Conservation (phyloP, 2,329 filamentous ascomycete species). For the Dothideomycetes sp. region DNA sequence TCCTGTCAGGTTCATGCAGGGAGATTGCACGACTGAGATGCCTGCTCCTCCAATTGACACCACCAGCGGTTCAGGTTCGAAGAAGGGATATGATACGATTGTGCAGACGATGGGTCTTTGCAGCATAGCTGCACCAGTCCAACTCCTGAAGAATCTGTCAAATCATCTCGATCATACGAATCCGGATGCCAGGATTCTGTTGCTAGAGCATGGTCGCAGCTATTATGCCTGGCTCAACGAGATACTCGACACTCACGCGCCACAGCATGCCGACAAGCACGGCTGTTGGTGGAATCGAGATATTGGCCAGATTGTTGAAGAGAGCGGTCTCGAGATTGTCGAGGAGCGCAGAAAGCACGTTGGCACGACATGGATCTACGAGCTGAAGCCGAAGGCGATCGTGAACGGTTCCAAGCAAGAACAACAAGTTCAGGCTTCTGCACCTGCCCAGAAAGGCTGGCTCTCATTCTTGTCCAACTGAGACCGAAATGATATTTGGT, state of each 20-base stretch:
- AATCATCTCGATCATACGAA: conserved; percentile 30
- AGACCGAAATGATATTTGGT: no score
- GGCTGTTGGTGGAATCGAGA: conserved; percentile 47
- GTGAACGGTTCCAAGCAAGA: background rate
- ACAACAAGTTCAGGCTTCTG: background rate
- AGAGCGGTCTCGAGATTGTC: conserved; percentile 40
- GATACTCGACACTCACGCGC: conserved; percentile 37
- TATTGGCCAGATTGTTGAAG: conserved; percentile 38
- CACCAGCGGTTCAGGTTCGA: conserved; percentile 9
- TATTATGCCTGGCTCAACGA: conserved; percentile 40
- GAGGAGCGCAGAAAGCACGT: conserved; percentile 37
- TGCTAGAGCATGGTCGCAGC: conserved; percentile 43
- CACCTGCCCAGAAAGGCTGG: conserved; percentile 4
- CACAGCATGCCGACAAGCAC: conserved; percentile 39
- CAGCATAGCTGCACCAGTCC: conserved; percentile 37
- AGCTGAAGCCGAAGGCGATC: conserved; percentile 31
- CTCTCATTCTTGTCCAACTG: conserved; percentile 9
- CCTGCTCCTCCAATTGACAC: conserved; percentile 28
- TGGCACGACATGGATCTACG: conserved; percentile 42
- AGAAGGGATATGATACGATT: conserved; percentile 40
- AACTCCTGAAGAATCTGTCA: conserved; percentile 37
- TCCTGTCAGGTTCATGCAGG: conserved; percentile 32
- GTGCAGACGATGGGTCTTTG: conserved; percentile 45
- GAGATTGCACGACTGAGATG: conserved; percentile 36
- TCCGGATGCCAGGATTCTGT: conserved; percentile 36